Conservation (phyloP, 1,284 basidiomycete species). For the Rhodotorula mucilaginosa region DNA sequence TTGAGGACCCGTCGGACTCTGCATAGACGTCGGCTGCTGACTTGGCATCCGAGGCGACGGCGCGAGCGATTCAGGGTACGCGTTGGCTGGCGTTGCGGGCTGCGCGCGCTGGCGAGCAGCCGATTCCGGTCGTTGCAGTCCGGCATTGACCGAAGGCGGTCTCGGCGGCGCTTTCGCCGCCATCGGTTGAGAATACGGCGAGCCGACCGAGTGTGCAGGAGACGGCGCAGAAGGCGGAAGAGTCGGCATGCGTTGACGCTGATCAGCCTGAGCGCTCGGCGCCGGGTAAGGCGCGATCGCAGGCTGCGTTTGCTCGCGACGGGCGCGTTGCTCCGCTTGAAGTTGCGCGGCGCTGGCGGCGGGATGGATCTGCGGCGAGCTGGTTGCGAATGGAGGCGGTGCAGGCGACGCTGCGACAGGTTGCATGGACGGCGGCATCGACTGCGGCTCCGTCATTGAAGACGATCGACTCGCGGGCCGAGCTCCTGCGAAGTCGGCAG, state of each 20-base stretch:
- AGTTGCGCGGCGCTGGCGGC: background rate
- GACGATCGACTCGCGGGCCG: too few species aligned
- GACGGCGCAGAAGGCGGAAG: background rate
- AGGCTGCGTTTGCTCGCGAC: too few species aligned
- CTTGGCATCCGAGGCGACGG: slow-evolving; percentile 14
- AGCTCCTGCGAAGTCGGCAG: too few species aligned
- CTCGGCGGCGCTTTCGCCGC: background rate
- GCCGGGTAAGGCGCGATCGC: too few species aligned
- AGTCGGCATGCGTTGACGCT: too few species aligned
- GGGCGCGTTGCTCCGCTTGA: background rate
- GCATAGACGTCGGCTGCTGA: slow-evolving; percentile 1
- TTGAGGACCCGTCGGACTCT: background rate
- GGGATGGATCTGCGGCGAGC: too few species aligned
- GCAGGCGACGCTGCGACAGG: too few species aligned
- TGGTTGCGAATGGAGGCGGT: too few species aligned
- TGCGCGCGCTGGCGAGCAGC: background rate
- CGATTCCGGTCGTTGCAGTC: background rate
- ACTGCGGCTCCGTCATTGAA: too few species aligned
- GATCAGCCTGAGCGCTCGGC: too few species aligned
- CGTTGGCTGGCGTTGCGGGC: background rate
- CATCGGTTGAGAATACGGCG: background rate
- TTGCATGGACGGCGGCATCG: too few species aligned
- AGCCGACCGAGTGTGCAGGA: background rate
- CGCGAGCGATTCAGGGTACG: background rate
- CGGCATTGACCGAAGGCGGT: background rate